Evolutionary conservation across 2,329 filamentous ascomycete genomes (phyloP).

Genomic region (Fusarium longipes): DNA sequence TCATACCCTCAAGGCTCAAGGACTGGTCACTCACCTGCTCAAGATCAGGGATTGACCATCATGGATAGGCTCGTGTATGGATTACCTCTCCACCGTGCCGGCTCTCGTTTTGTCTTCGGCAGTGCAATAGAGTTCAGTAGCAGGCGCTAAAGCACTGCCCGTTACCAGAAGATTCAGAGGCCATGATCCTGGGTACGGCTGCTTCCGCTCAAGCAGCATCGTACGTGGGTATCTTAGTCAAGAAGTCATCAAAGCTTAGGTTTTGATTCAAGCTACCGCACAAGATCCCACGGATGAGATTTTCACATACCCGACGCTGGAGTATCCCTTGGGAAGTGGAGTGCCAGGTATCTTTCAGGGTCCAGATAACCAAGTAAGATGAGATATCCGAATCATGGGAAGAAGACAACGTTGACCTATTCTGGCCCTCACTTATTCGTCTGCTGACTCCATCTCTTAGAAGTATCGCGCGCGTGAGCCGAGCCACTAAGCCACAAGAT

Average conservation of each 20-base stretch:
- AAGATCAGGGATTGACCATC: conserved; percentile 24
- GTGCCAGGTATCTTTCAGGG: neutral
- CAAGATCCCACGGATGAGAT: neutral
- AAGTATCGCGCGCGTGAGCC: neutral
- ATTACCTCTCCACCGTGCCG: neutral
- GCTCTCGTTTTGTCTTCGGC: conserved; percentile 6
- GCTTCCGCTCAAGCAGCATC: conserved; percentile 25
- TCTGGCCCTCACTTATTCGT: neutral
- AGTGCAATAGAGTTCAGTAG: conserved; percentile 32
- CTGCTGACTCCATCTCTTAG: neutral
- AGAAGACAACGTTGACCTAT: neutral
- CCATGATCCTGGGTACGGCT: conserved; percentile 26
- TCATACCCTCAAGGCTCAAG: neutral
- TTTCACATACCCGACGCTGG: neutral
- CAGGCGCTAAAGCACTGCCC: conserved; percentile 14
- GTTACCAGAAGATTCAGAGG: conserved; percentile 15
- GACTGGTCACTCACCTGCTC: neutral
- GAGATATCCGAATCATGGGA: neutral
- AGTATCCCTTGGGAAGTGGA: neutral
- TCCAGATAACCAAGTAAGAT: neutral
- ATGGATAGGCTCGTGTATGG: conserved; percentile 6
- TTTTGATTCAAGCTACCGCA: neutral
- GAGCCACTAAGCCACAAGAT: conserved; percentile 12
- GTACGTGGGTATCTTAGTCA: neutral
- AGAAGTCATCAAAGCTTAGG: neutral